These are phyloP conservation scores for Tolypocladium guangdongense DNA, from an alignment of 2,329 filamentous ascomycete species.

Conservation along the genomic window DNA sequence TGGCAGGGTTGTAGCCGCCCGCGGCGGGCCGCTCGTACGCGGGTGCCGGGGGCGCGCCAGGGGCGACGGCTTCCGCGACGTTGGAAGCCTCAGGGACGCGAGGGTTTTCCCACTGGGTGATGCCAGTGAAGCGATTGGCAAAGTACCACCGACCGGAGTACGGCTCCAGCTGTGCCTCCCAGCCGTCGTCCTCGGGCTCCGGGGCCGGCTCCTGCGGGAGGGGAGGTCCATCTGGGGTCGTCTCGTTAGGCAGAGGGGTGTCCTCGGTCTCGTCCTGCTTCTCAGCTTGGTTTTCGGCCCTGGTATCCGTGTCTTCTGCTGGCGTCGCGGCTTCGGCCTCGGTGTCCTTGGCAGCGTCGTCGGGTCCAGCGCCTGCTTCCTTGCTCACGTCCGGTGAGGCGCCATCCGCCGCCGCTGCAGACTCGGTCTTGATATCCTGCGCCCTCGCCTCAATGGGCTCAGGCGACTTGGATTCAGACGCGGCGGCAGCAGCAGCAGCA, in stretches of 20 bases:
- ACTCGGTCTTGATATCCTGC: constrained; percentile 7
- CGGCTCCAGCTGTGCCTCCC: constrained; percentile 71
- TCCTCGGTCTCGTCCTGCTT: constrained; percentile 4
- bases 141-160: constrained; percentile 66
- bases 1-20: constrained; percentile 86
- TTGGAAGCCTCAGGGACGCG: constrained; percentile 45
- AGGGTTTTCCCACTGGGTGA: constrained; percentile 79
- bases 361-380: neutral
- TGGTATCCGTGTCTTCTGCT: neutral
- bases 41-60: constrained; percentile 21
- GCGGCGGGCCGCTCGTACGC: constrained; percentile 31
- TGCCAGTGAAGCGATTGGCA: constrained; percentile 66
- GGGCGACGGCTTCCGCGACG: constrained; percentile 11
- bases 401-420: constrained; percentile 3
- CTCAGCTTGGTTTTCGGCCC: constrained; percentile 2
- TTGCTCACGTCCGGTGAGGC: neutral
- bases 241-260: constrained; percentile 25
- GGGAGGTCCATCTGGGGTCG: constrained; percentile 21
- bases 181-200: constrained; percentile 59
- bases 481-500: constrained; percentile 6
- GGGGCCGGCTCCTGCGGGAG: constrained; percentile 32
- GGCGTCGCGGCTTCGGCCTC: constrained; percentile 1
- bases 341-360: neutral
- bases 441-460: constrained; percentile 2
- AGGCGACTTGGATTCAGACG: constrained; percentile 5